These are phyloP conservation scores for Deakozyma indianensis DNA, from an alignment of 805 yeast genomes.

Conservation along the genomic window DNA sequence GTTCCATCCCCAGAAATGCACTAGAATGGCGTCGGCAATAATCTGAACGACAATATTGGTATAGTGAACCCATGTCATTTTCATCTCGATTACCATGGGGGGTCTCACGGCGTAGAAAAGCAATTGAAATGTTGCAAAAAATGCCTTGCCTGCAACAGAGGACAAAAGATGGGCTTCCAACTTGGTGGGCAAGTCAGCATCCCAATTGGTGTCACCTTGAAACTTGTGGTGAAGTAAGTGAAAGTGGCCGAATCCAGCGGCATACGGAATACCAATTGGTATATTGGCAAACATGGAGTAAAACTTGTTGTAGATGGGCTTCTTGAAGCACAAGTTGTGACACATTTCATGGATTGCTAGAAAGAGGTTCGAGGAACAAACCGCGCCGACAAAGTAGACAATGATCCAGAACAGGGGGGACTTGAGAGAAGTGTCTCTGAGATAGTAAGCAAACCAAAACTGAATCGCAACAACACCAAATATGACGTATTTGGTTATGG, in stretches of 20 bases:
- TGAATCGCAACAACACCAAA: conserved; percentile 55
- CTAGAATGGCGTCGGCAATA: conserved; percentile 40
- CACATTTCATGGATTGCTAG: conserved; percentile 80
- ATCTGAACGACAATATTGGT: conserved; percentile 50
- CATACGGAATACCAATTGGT: conserved; percentile 83
- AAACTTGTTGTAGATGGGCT: conserved; percentile 61
- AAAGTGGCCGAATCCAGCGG: conserved; percentile 80
- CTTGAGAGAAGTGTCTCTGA: conserved; percentile 41
- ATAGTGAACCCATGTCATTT: conserved; percentile 61
- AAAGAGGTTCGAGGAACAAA: conserved; percentile 70
- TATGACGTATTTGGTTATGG: conserved; percentile 67
- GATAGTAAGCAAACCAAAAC: conserved; percentile 43
- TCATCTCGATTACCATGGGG: conserved; percentile 64
- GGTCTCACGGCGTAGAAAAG: conserved; percentile 85
- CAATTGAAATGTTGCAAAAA: conserved; percentile 80
- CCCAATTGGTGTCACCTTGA: conserved; percentile 68
- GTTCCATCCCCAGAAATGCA: conserved; percentile 47
- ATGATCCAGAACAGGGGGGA: conserved; percentile 39
- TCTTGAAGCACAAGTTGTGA: conserved; percentile 72
- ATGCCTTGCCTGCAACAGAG: conserved; percentile 72
- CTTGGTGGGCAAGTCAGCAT: conserved; percentile 77
- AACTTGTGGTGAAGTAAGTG: conserved; percentile 87
- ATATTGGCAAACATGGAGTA: conserved; percentile 66
- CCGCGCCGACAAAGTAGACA: conserved; percentile 76
- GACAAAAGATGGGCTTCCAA: conserved; percentile 64